Evolutionary conservation across 306 rosid species (phyloP).

Genomic region (Carpinus viminea): DNA sequence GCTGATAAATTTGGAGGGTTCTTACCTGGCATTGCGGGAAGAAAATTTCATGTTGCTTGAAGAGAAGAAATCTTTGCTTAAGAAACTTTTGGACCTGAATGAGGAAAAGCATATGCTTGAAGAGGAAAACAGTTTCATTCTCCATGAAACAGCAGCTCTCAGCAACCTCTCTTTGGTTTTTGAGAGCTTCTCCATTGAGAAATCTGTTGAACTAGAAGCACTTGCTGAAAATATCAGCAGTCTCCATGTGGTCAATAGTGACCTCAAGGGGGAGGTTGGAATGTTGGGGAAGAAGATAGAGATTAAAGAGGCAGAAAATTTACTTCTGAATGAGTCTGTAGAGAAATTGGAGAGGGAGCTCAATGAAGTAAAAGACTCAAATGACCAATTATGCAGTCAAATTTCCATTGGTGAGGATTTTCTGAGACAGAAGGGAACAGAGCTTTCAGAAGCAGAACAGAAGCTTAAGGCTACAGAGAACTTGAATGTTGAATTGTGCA

Average conservation of each 20-base stretch:
- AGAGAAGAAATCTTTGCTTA: slow-evolving; percentile 56
- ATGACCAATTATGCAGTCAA: slow-evolving; percentile 52
- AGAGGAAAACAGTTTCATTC: slow-evolving; percentile 52
- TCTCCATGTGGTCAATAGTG: slow-evolving; percentile 49
- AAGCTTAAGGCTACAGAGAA: slow-evolving; percentile 55
- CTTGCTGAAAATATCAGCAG: slow-evolving; percentile 50
- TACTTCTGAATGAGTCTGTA: slow-evolving; percentile 47
- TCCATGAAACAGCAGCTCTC: slow-evolving; percentile 63
- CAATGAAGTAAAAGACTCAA: slow-evolving; percentile 46
- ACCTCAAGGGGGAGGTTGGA: slow-evolving; percentile 54
- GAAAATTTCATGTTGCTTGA: slow-evolving; percentile 58
- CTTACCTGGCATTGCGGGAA: slow-evolving; percentile 49
- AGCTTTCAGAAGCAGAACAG: slow-evolving; percentile 61
- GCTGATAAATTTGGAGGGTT: slow-evolving; percentile 49
- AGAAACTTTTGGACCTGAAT: slow-evolving; percentile 54
- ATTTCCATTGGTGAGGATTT: slow-evolving; percentile 44
- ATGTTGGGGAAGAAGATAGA: slow-evolving; percentile 51
- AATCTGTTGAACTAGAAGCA: slow-evolving; percentile 52
- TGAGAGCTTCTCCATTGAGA: slow-evolving; percentile 63
- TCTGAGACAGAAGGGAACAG: slow-evolving; percentile 51
- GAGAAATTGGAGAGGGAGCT: slow-evolving; percentile 52
- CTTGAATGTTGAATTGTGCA: slow-evolving; percentile 57
- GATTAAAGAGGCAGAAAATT: slow-evolving; percentile 56
- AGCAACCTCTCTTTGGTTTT: slow-evolving; percentile 53
- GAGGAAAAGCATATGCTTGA: slow-evolving; percentile 49